Conservation (phyloP, 805 yeast genomes). For the Blastobotrys americana region DNA sequence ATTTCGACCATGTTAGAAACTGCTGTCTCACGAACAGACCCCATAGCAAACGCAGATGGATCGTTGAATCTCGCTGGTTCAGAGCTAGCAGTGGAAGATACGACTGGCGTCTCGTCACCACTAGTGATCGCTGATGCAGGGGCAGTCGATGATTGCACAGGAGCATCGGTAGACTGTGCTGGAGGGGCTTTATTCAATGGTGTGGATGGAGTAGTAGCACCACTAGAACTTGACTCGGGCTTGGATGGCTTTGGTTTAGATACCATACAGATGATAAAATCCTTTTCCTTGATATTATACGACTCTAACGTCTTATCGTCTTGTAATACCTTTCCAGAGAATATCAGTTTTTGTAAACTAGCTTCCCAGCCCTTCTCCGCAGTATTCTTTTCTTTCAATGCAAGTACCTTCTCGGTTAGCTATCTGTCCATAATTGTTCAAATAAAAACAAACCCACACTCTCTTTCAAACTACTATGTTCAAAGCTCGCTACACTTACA, state of each 20-base stretch:
- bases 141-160: slow-evolving; percentile 18
- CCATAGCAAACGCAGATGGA: slow-evolving; percentile 49
- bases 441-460: neutral
- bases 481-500: slow-evolving; percentile 33
- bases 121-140: slow-evolving; percentile 24
- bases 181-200: slow-evolving; percentile 10
- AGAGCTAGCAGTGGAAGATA: slow-evolving; percentile 25
- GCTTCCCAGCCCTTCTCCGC: slow-evolving; percentile 59
- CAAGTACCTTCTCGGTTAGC: slow-evolving; percentile 14
- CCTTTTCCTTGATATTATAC: slow-evolving; percentile 74
- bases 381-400: slow-evolving; percentile 44
- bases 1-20: slow-evolving; percentile 82
- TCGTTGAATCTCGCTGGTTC: slow-evolving; percentile 25
- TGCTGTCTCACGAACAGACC: slow-evolving; percentile 70
- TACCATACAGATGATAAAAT: slow-evolving; percentile 88
- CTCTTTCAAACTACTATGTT: neutral
- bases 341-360: slow-evolving; percentile 77
- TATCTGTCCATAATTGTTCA: too few species aligned
- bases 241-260: slow-evolving; percentile 39
- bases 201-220: slow-evolving; percentile 15
- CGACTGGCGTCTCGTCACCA: slow-evolving; percentile 19
- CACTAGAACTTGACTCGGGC: slow-evolving; percentile 20
- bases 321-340: slow-evolving; percentile 82
- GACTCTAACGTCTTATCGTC: slow-evolving; percentile 70
- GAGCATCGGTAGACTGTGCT: slow-evolving; percentile 13